Evolutionary conservation across 495 filamentous ascomycete genomes (phyloP).

Genomic region (Aspergillus mulundensis): DNA sequence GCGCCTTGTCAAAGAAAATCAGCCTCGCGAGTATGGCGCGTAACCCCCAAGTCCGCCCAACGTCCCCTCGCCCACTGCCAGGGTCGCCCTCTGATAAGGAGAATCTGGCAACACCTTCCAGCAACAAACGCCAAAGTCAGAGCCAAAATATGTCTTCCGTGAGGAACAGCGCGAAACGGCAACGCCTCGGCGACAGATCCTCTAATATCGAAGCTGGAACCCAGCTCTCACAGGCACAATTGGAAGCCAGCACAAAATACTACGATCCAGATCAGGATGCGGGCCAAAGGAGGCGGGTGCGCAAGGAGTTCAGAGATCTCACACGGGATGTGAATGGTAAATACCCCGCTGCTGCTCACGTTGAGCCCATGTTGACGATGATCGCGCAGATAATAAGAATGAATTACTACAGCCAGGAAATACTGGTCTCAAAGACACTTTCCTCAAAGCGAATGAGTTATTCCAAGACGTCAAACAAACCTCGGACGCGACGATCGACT

Average conservation of each 20-base stretch:
- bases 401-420: conserved; percentile 61
- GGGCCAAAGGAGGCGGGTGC: conserved; percentile 67
- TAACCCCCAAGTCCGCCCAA: conserved; percentile 14
- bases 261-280: conserved; percentile 90
- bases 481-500: conserved; percentile 87
- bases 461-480: conserved; percentile 79
- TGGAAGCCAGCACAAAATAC: conserved; percentile 36
- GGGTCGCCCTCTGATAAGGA: conserved; percentile 56
- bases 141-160: conserved; percentile 28
- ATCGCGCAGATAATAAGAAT: conserved; percentile 54
- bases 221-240: conserved; percentile 26
- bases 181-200: conserved; percentile 36
- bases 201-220: conserved; percentile 23
- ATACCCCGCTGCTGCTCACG: not conserved
- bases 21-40: conserved; percentile 28
- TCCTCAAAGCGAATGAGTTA: conserved; percentile 60
- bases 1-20: conserved; percentile 14
- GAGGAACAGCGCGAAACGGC: conserved; percentile 33
- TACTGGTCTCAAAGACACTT: conserved; percentile 55
- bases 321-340: conserved; percentile 61
- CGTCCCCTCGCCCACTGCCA: conserved; percentile 35
- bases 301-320: conserved; percentile 64
- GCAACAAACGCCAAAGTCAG: conserved; percentile 22
- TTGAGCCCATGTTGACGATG: conserved; percentile 6
- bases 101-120: conserved; percentile 33